Evolutionary conservation across 2,329 filamentous ascomycete genomes (phyloP).

Genomic region (Colletotrichum sp.): DNA sequence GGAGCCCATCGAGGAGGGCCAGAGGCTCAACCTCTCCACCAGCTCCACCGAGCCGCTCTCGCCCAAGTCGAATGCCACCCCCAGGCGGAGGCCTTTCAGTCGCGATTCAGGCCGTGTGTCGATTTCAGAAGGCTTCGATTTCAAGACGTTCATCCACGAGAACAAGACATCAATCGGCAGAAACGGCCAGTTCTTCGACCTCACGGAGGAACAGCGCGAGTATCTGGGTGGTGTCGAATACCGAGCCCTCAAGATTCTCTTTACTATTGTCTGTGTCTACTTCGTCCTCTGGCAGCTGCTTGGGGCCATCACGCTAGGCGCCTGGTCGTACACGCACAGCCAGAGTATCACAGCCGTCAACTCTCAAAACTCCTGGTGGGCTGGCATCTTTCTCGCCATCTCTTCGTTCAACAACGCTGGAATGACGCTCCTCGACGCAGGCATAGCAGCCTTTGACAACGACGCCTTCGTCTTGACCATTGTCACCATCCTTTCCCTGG

Average conservation of each 20-base stretch:
- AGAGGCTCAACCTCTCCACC: not conserved
- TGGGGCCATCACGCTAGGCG: slow-evolving; percentile 62
- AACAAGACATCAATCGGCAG: slow-evolving; percentile 47
- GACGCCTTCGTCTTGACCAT: slow-evolving; percentile 55
- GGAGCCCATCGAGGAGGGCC: slow-evolving; percentile 3
- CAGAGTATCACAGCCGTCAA: slow-evolving; percentile 55
- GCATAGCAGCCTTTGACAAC: slow-evolving; percentile 66
- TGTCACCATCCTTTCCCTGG: slow-evolving; percentile 64
- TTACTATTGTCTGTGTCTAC: slow-evolving; percentile 65
- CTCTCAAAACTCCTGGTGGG: slow-evolving; percentile 70
- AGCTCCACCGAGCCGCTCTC: not conserved
- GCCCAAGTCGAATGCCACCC: not conserved
- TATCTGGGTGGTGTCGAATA: slow-evolving; percentile 69
- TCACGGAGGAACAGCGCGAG: slow-evolving; percentile 59
- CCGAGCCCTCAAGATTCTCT: slow-evolving; percentile 64
- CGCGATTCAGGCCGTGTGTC: slow-evolving; percentile 38
- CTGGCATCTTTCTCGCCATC: slow-evolving; percentile 69
- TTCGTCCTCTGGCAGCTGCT: slow-evolving; percentile 64
- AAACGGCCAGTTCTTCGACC: slow-evolving; percentile 60
- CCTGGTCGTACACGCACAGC: slow-evolving; percentile 61
- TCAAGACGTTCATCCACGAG: not conserved
- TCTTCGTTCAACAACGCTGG: slow-evolving; percentile 75
- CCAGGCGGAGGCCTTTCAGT: slow-evolving; percentile 18
- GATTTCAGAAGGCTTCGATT: slow-evolving; percentile 34
- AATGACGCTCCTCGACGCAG: slow-evolving; percentile 70